Evolutionary conservation across 2,329 filamentous ascomycete genomes (phyloP), one percentile per base, ranked within the genome.

Genomic region (Xylaria digitata): DNA sequence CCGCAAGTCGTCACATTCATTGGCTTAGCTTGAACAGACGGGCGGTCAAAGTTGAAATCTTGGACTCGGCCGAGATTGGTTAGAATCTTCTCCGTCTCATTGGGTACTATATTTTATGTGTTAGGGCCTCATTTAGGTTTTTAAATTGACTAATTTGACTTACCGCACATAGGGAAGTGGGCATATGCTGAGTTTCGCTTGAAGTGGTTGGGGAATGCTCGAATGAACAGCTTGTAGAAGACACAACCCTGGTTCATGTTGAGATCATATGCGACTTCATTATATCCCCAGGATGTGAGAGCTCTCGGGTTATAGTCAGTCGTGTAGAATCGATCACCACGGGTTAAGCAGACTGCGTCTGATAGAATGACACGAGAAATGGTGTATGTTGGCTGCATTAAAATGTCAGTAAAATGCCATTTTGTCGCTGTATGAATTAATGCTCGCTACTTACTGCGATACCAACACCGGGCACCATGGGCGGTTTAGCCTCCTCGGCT

Each of bases 261-360:
- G 23, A 89, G 80, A 72, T 96, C 92, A 63, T 90, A 92, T 21
- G 91, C 85, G 3, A 87, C 90, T 75, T 93, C 90, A 61, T 88
- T 87, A 81, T 87, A 95, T 21, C 93, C 93, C 92, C 92, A 97
- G 79, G 93, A 94, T 1, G 93, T 96, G 53, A 96, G 80, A 72
- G 89, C 88, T 8, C 88, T 86, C 0, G 92, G 87, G 71, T 90
- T 88, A 77, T 91, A 94, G 77, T 95, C 92, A n/a, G 79, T 83
- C 0, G 92, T 94, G 81, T 94, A 94, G 80, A 92, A 90, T 21
- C 92, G 83, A 74, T 96, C 92, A 40, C 91, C 91, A 26, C 92
- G 87, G 6, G 94, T 91, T 5, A 95, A 84, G n/a, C 89, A 86
- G 0, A 94, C 91, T 0, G 92, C 92, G 72, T 95, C 92, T 0